phyloP scores from a whole-genome alignment of 2,329 filamentous ascomycete species.

The Dothidotthia symphoricarpi region DNA sequence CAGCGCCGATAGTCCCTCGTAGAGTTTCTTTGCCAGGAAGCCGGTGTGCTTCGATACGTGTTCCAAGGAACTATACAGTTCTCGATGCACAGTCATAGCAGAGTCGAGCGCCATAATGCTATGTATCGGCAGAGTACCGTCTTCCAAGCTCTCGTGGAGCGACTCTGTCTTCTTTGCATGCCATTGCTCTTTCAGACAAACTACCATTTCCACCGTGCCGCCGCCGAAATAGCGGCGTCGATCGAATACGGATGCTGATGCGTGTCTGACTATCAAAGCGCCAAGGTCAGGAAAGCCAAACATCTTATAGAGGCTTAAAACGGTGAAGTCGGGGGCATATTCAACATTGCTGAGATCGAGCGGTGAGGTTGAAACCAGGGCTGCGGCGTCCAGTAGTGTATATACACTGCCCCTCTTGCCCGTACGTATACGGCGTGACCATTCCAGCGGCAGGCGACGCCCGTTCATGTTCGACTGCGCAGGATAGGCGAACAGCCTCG shows the following conservation, averaged over 20 bases:
- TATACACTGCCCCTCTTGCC: slow-evolving; percentile 48
- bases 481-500: slow-evolving; percentile 71
- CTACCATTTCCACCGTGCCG: slow-evolving; percentile 88
- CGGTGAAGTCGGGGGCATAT: slow-evolving; percentile 75
- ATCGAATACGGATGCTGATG: slow-evolving; percentile 62
- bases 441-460: slow-evolving; percentile 67
- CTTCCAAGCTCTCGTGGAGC: slow-evolving; percentile 80
- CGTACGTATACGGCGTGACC: slow-evolving; percentile 56
- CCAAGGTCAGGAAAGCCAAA: slow-evolving; percentile 94
- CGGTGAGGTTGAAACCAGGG: slow-evolving; percentile 72
- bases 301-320: slow-evolving; percentile 93
- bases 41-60: slow-evolving; percentile 69
- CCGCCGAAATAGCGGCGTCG: slow-evolving; percentile 83
- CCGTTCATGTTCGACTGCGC: slow-evolving; percentile 95
- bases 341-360: slow-evolving; percentile 65
- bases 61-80: slow-evolving; percentile 70
- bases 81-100: slow-evolving; percentile 67
- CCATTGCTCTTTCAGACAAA: slow-evolving; percentile 75
- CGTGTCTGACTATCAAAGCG: slow-evolving; percentile 75
- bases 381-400: slow-evolving; percentile 80
- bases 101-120: slow-evolving; percentile 79
- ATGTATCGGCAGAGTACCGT: slow-evolving; percentile 88
- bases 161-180: slow-evolving; percentile 71
- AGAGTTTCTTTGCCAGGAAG: slow-evolving; percentile 61
- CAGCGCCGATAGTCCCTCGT: slow-evolving; percentile 58